Base-by-base conservation (phyloP, 116 monocot genomes). In the Papilionanthe hybrid region DNA sequence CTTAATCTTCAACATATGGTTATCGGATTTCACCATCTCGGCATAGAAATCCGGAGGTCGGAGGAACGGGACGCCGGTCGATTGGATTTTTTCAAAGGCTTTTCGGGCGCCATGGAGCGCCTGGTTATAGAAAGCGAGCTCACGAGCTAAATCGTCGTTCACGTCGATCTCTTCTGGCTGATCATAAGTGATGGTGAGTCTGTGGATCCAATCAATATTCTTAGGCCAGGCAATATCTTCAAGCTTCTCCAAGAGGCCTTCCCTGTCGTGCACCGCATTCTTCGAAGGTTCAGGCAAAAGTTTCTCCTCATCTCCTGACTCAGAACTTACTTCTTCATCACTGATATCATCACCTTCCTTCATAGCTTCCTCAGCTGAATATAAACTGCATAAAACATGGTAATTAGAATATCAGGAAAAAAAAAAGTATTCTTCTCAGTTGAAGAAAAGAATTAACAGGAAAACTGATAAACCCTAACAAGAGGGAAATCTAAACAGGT, bases 21-120 rank as follows among this genome's bases (percentile, higher is more conserved):
- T 1, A 75, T 96, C 96, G 5, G 90, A 78, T 80, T 96, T 96
- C 45, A 96, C 96, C 93, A 96, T 96, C 84, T 96, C 96, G 1
- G 96, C 96, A 50, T 96, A 96, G 76, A 90, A 93, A 58, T 95
- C 95, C 12, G 86, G 79, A 19, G 96, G 96, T 65, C 96, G 82
- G 55, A 96, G 91, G 82, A 96, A 96, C 7, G 92, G 90, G 20
- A 85, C 20, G 5, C 86, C 85, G 79, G 87, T 82, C 2, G 88
- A 72, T 63, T 96, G 84, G 42, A 96, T 55, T 80, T 90, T 91
- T 19, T 79, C 84, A 68, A 86, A 93, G 5, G 96, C 93, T 66
- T 90, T 42, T 0, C 92, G 63, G 30, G 92, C 88, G 8, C 93
- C 93, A 56, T 89, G 86, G 17, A 93, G 74, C 32, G 96, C 96